phyloP scores from a whole-genome alignment of 768 basidiomycete genomes.

The Lentinula sp. region DNA sequence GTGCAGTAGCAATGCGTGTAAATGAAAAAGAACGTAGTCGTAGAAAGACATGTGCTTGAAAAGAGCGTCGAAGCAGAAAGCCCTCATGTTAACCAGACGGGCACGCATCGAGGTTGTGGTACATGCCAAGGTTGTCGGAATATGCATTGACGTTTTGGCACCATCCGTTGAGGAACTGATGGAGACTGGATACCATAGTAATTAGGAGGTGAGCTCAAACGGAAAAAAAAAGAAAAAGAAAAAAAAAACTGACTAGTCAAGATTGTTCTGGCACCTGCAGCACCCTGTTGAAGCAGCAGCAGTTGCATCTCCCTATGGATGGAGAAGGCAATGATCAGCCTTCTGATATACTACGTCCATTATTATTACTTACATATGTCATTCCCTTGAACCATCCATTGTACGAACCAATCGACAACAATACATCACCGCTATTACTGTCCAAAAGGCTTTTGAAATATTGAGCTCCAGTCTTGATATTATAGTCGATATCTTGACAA shows the following conservation, averaged over 20 bases:
- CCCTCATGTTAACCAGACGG: not conserved
- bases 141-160: slow-evolving; percentile 52
- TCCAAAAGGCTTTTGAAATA: slow-evolving; percentile 52
- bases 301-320: slow-evolving; percentile 45
- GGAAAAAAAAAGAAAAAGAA: not conserved
- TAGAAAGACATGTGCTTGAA: not conserved
- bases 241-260: slow-evolving; percentile 64
- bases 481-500: slow-evolving; percentile 53
- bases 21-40: not conserved
- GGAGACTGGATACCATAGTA: slow-evolving; percentile 37
- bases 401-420: slow-evolving; percentile 62
- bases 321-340: slow-evolving; percentile 2
- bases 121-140: slow-evolving; percentile 40
- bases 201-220: not conserved
- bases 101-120: slow-evolving; percentile 57
- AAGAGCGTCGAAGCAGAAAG: not conserved
- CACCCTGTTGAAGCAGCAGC: slow-evolving; percentile 47
- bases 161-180: slow-evolving; percentile 74
- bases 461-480: slow-evolving; percentile 59
- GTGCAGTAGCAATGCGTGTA: not conserved
- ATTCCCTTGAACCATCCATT: slow-evolving; percentile 64
- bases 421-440: slow-evolving; percentile 43
- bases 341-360: not conserved
- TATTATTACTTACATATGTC: slow-evolving; percentile 41
- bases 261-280: slow-evolving; percentile 75